Percentiles rank a stretch among this genome's conserved stretches.
phyloP scores from a whole-genome alignment of 257 asterid species.

The Solanum paucissectum region DNA sequence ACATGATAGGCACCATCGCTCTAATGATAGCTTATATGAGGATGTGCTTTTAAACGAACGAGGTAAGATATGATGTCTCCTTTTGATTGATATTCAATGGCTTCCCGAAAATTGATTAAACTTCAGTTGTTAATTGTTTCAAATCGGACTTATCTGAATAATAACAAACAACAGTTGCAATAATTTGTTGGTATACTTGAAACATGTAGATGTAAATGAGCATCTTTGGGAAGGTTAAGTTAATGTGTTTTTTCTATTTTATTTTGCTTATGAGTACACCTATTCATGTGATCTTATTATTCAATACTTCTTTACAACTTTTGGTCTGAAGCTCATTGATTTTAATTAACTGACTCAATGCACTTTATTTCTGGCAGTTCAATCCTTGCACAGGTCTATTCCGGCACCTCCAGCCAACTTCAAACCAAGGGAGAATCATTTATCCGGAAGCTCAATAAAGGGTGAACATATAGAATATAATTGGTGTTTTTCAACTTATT shows the following conservation, averaged over 20 bases:
- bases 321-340: neutral
- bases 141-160: neutral
- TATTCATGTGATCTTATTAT: neutral
- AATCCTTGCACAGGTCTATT: constrained; percentile 56
- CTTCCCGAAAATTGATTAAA: neutral
- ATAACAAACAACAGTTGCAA: neutral
- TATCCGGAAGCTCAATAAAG: constrained; percentile 12
- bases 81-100: neutral
- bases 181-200: neutral
- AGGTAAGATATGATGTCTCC: constrained; percentile 26
- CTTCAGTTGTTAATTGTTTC: neutral
- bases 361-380: constrained; percentile 23
- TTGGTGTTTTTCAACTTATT: neutral
- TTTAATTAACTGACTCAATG: neutral
- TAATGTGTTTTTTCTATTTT: no score
- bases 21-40: constrained; percentile 54
- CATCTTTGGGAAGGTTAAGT: neutral
- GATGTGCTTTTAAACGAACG: constrained; percentile 45
- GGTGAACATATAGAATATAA: neutral
- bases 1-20: constrained; percentile 44
- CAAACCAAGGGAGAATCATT: constrained; percentile 65
- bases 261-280: neutral
- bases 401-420: constrained; percentile 61
- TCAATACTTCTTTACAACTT: neutral
- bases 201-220: neutral